Evolutionary conservation across 2,329 filamentous ascomycete genomes (phyloP).

Genomic region (Scleromitrula shiraiana): DNA sequence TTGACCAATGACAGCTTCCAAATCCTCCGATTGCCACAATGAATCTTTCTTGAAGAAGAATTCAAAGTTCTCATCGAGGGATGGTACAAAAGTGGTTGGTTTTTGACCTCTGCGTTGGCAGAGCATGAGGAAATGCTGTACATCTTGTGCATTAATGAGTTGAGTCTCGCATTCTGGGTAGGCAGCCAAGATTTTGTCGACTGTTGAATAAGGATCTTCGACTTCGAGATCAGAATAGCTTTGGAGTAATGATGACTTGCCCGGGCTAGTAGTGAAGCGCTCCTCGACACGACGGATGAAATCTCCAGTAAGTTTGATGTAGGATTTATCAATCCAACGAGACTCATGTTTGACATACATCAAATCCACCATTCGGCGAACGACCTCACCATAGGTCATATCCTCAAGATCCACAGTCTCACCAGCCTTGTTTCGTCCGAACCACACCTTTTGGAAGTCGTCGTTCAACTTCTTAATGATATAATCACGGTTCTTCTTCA

Average conservation of each 20-base stretch:
- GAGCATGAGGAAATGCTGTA: constrained; percentile 90
- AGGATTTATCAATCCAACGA: constrained; percentile 85
- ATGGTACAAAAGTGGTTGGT: constrained; percentile 90
- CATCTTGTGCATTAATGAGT: constrained; percentile 96
- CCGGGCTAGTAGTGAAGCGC: constrained; percentile 70
- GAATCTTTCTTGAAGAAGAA: constrained; percentile 99
- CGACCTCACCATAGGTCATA: constrained; percentile 89
- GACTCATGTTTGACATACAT: constrained; percentile 87
- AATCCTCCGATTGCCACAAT: constrained; percentile 96
- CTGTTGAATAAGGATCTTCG: constrained; percentile 66
- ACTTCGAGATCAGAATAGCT: constrained; percentile 83
- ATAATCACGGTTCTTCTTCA: constrained; percentile 81
- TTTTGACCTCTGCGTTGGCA: constrained; percentile 91
- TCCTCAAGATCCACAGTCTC: constrained; percentile 83
- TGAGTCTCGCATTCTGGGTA: constrained; percentile 85
- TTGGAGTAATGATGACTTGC: constrained; percentile 76
- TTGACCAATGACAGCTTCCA: constrained; percentile 90
- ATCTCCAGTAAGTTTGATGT: constrained; percentile 77
- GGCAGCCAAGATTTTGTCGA: constrained; percentile 70
- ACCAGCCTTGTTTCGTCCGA: constrained; percentile 74
- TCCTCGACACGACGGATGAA: constrained; percentile 97
- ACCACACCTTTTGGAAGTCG: constrained; percentile 97
- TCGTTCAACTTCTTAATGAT: constrained; percentile 95
- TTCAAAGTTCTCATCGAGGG: constrained; percentile 95
- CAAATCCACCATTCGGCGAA: constrained; percentile 78